phyloP scores from a whole-genome alignment of 2,329 filamentous ascomycete species.

The Grosmannia serpens region DNA sequence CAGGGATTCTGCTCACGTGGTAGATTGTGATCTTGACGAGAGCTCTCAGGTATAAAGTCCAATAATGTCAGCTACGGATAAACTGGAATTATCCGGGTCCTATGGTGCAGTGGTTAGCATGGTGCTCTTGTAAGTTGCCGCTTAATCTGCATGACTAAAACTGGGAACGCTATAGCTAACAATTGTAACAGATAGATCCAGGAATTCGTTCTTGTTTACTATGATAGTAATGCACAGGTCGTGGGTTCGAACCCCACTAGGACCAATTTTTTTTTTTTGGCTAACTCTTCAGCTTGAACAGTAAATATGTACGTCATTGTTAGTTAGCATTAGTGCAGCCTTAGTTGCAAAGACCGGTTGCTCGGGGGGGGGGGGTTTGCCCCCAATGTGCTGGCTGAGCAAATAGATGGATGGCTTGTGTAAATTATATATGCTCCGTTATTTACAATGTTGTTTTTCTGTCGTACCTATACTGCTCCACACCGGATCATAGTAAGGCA shows the following conservation, averaged over 20 bases:
- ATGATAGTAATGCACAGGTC: conserved; percentile 16
- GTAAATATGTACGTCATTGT: background rate
- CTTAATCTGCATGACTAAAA: background rate
- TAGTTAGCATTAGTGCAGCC: background rate
- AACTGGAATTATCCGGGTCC: conserved; percentile 14
- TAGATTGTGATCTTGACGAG: background rate
- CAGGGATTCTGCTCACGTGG: no score
- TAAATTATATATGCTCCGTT: background rate
- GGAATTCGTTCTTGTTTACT: conserved; percentile 10
- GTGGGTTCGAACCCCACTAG: conserved; percentile 17
- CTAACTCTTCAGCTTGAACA: no score
- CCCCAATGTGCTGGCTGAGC: no score
- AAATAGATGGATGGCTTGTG: no score
- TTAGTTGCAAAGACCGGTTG: no score
- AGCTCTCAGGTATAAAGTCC: background rate
- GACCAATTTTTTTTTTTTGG: conserved; percentile 8
- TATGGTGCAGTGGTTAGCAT: conserved; percentile 18
- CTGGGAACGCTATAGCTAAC: conserved; percentile 8
- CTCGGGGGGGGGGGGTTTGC: no score
- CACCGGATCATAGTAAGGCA: conserved; percentile 22
- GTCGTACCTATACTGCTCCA: background rate
- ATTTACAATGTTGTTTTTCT: background rate
- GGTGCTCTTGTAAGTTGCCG: conserved; percentile 15
- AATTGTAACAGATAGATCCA: conserved; percentile 12
- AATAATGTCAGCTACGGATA: conserved; percentile 5